Base-by-base conservation (phyloP, 768 basidiomycete genomes). In the Phylloporus rhodoxanthus region DNA sequence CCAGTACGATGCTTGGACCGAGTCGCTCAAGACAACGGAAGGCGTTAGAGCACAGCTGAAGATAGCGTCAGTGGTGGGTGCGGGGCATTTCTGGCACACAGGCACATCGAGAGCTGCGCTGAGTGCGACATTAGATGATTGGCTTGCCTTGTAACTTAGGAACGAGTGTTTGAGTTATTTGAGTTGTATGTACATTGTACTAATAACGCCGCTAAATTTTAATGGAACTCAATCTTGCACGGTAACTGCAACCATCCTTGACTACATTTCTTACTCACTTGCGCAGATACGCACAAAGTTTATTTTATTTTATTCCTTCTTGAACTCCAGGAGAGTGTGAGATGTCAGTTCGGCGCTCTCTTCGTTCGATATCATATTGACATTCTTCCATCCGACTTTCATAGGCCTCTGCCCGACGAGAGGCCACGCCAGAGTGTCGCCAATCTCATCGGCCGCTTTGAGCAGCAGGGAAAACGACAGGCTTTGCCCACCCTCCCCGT, bases 381-480 rank as follows among this genome's bases (percentile, higher is more conserved):
- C 50, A 7, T 23, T 14, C 36, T 15, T 25, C 23, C 39, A 8
- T 40, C 23, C 15, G 10, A 37, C 38, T 36, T 21, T 54, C 57
- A 54, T 62, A 91, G 88, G 89, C 85, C 86, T 48, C 70, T 90
- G 54, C 88, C 90, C 68, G 89, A 91, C 75, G 90, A 92, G 71
- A 80, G 85, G 63, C 88, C 89, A 43, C 85, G 90, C 52, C 80
- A 80, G 65, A 88, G 85, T 60, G 90, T 92, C 42, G 90, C 90
- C 55, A 92, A 91, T 64, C 84, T 92, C 70, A 92, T 92, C 61
- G 90, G 90, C 45, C 79, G 85, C 51, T 92, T 92, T 57, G 90
- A 92, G 67, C 86, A 80, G 58, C 84, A 87, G 70, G 82, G 76
- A 48, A 91, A 87, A 64, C 79, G 81, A 43, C 77, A 79, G 57